Conservation (phyloP, 1,284 basidiomycete species). For the Cutaneotrichosporon sp. region DNA sequence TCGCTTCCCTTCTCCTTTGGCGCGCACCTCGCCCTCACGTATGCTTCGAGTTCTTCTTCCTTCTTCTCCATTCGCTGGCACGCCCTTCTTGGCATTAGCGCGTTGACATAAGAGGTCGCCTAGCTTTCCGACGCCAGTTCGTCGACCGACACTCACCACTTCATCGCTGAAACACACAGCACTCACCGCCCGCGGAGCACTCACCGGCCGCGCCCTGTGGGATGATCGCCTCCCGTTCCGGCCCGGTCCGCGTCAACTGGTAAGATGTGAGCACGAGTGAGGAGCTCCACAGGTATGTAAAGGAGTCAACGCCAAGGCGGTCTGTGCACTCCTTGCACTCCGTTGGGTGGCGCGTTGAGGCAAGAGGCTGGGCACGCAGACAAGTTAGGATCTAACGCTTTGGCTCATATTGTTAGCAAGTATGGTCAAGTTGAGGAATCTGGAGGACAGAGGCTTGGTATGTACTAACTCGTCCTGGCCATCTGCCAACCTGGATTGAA, state of each 20-base stretch:
- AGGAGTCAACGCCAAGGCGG: not conserved
- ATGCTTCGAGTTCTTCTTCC: too few species aligned
- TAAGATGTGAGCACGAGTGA: not conserved
- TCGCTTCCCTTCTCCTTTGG: too few species aligned
- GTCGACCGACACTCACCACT: too few species aligned
- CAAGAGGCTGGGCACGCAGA: not conserved
- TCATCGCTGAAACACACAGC: not conserved
- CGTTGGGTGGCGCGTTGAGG: not conserved
- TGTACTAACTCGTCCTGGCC: too few species aligned
- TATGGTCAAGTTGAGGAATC: too few species aligned
- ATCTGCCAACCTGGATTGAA: constrained; percentile 4
- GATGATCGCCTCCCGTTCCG: not conserved
- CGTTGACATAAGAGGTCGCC: too few species aligned
- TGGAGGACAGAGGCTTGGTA: too few species aligned
- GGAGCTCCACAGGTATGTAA: not conserved
- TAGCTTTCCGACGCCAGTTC: too few species aligned
- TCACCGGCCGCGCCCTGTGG: not conserved
- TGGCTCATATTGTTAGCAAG: not conserved
- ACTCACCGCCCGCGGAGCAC: not conserved
- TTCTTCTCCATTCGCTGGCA: too few species aligned
- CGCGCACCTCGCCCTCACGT: too few species aligned
- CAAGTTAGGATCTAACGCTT: not conserved
- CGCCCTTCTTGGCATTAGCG: too few species aligned
- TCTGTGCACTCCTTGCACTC: not conserved
- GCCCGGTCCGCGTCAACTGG: too few species aligned